These are phyloP conservation scores for Amanita inopinata DNA, from an alignment of 768 basidiomycete genomes.

Conservation along the genomic window DNA sequence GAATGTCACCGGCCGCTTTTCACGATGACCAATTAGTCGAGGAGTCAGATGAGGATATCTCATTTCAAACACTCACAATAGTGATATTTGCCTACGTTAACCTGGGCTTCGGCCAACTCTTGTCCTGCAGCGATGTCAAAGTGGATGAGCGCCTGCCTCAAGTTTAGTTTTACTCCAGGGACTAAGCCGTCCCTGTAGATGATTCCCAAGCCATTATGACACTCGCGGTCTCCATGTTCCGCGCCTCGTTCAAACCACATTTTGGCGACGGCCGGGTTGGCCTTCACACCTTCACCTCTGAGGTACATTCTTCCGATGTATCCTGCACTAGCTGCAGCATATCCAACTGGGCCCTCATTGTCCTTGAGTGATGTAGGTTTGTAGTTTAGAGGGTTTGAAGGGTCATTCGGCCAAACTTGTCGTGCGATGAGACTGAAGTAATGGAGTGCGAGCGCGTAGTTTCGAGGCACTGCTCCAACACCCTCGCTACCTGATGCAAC, in stretches of 20 bases:
- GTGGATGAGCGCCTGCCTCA: slow-evolving; percentile 49
- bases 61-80: slow-evolving; percentile 28
- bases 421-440: slow-evolving; percentile 85
- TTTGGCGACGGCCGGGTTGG: slow-evolving; percentile 66
- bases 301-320: slow-evolving; percentile 93
- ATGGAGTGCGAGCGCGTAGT: slow-evolving; percentile 62
- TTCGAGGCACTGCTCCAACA: slow-evolving; percentile 80
- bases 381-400: slow-evolving; percentile 40
- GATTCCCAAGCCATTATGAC: slow-evolving; percentile 83
- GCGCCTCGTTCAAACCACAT: slow-evolving; percentile 93
- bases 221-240: slow-evolving; percentile 76
- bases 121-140: slow-evolving; percentile 77
- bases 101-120: slow-evolving; percentile 87
- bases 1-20: slow-evolving; percentile 60
- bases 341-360: slow-evolving; percentile 39
- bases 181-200: slow-evolving; percentile 86
- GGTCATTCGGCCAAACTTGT: slow-evolving; percentile 82
- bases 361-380: slow-evolving; percentile 35
- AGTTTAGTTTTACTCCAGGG: slow-evolving; percentile 53
- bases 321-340: slow-evolving; percentile 74
- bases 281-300: slow-evolving; percentile 83
- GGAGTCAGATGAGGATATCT: too few relatives aligned
- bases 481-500: slow-evolving; percentile 83
- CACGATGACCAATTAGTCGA: not conserved
- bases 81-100: slow-evolving; percentile 80